Evolutionary conservation across 768 basidiomycete species (phyloP), one percentile per base, ranked within the genome.

Genomic region (Lactarius akahatsu): DNA sequence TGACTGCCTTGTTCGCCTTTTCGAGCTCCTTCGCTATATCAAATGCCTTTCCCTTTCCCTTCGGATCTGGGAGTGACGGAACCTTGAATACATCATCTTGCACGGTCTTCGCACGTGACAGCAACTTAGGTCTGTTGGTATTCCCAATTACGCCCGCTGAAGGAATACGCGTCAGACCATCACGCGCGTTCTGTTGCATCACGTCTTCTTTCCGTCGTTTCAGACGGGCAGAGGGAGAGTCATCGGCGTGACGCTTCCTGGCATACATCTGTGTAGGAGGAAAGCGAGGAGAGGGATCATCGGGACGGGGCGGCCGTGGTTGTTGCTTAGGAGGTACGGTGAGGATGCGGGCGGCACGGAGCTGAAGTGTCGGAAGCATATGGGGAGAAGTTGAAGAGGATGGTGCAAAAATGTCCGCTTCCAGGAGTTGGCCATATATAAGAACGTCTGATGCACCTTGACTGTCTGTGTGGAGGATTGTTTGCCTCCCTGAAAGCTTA

Each of bases 221-320:
- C n/a, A 63, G 67, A 32, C 61, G 70, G 15, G 45, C 68, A 13
- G 63, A 65, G 47, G 62, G 56, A 26, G 71, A 67, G 10, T 66
- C 71, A 13, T 50, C 59, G 18, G 67, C 69, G 36, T 76, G 76
- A 11, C 73, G 71, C 34, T 70, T 75, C 41, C 63, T 72, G 2
- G 70, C 71, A 34, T 59, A 16, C 56, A 62, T 20, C 62, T 67
- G 7, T 59, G 52, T 28, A 4, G 89, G 88, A 0, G 90, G 89
- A 34, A 81, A 79, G 20, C 91, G 88, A 9, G 91, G 91, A 6
- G 86, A 90, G 0, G 90, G 91, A 67, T 92, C 91, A 67, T 92
- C 91, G 0, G 91, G 91, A 41, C 91, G 80, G 4, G 87, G 88
- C 0, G 78, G 73, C 7, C 83, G 78, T 32, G 67, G 61, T 11